Percentiles rank a stretch among this genome's conserved stretches.
Conservation (phyloP, 2,329 filamentous ascomycete species). For the Claviceps africana region DNA sequence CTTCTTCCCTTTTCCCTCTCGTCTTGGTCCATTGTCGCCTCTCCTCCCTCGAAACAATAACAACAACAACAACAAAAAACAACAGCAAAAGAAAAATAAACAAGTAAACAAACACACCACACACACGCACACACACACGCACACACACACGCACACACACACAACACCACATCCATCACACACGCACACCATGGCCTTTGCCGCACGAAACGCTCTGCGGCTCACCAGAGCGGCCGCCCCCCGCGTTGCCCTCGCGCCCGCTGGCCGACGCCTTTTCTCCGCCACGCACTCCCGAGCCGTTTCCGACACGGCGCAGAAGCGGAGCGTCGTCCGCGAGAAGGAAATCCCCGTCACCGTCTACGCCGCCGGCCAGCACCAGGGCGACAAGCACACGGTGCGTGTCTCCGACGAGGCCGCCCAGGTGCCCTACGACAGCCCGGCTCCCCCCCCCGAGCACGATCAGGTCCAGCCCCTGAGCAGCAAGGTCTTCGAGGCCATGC, state of each 20-base stretch:
- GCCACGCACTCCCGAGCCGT: conserved; percentile 17
- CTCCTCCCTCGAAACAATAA: no score
- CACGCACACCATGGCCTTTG: conserved; percentile 26
- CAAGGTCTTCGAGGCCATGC: conserved; percentile 40
- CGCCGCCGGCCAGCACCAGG: conserved; percentile 30
- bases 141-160: no score
- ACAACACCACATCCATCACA: no score
- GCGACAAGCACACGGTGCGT: conserved; percentile 42
- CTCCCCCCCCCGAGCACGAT: conserved; percentile 29
- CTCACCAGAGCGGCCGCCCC: conserved; percentile 19
- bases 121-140: no score
- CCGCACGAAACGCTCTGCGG: conserved; percentile 21
- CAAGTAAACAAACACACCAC: no score
- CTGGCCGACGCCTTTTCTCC: conserved; percentile 20
- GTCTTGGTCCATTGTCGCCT: no score
- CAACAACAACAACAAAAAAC: no score
- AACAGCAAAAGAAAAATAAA: no score
- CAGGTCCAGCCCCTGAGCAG: conserved; percentile 37
- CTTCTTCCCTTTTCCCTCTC: no score
- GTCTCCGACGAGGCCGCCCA: conserved; percentile 29
- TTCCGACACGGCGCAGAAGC: conserved; percentile 29
- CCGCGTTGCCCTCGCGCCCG: conserved; percentile 11
- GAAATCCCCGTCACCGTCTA: conserved; percentile 44
- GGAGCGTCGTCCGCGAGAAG: conserved; percentile 41
- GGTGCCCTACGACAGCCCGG: conserved; percentile 27